Evolutionary conservation across 768 basidiomycete species (phyloP), one percentile per base, ranked within the genome.

Genomic region (Calocybe indica): DNA sequence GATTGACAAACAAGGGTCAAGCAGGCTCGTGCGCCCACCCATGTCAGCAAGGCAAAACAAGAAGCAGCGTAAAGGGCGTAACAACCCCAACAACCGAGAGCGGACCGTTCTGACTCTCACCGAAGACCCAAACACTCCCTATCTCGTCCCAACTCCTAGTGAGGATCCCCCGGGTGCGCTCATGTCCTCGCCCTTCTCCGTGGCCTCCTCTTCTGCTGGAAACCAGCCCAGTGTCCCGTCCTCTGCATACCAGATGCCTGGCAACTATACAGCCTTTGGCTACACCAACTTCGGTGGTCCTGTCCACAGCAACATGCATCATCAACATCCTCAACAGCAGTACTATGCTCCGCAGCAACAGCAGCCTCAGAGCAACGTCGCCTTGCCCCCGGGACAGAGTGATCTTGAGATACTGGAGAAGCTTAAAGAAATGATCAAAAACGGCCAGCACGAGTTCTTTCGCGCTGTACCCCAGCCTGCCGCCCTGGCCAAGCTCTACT

Each of bases 401-500:
- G 88, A 88, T 65, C 75, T 89, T 52, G 83, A 88, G 60, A 74
- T 82, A 31, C 74, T 90, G 50, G 80, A 88, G 65, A 80, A 80
- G 47, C 79, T 90, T 62, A 89, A 90, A 62, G 68, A 78, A 15
- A 68, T 76, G 47, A 89, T 90, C 64, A 83, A 81, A 58, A 73
- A 70, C 31, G 79, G 78, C 43, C 86, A 90, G 58, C 87, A 90
- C 62, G 79, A 85, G 47, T 70, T 80, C 55, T 90, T 79, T 61
- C 76, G 78, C 15, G 77, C 86, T 29, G 59, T 77, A 40, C 85
- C 88, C 22, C 75, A 80, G 50, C 88, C 86, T 29, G 71, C 71
- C 11, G 75, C 73, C 42, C 78, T 90, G 35, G 82, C 80, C 33
- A 73, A 69, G 41, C 65, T 85, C 47, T 89, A 85, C 64, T 65